Evolutionary conservation across 768 basidiomycete genomes (phyloP).

Genomic region (Hericium rajendrae): DNA sequence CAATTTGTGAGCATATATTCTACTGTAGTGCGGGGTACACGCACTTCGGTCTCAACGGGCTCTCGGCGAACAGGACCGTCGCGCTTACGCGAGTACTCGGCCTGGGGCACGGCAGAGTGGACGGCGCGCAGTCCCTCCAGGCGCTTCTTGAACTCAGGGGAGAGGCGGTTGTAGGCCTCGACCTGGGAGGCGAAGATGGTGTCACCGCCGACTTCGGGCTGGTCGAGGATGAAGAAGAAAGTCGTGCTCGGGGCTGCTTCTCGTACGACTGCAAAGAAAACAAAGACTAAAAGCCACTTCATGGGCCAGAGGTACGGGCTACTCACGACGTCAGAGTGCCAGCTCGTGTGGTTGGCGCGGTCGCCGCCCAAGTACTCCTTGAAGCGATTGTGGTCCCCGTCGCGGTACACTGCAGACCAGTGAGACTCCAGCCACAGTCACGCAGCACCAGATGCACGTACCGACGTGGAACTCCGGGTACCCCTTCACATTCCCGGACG

Average conservation of each 20-base stretch:
- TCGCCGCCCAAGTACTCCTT: slow-evolving; percentile 33
- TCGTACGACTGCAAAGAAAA: slow-evolving; percentile 39
- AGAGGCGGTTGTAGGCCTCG: slow-evolving; percentile 51
- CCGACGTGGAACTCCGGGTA: slow-evolving; percentile 53
- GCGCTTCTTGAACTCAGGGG: slow-evolving; percentile 44
- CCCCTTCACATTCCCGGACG: slow-evolving; percentile 42
- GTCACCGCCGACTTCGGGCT: slow-evolving; percentile 37
- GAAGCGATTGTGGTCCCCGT: slow-evolving; percentile 33
- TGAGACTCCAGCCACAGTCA: neutral
- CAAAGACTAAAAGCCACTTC: neutral
- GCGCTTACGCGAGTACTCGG: slow-evolving; percentile 8
- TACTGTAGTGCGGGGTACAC: slow-evolving; percentile 42
- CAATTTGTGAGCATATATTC: slow-evolving; percentile 34
- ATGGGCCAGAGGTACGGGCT: neutral
- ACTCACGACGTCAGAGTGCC: slow-evolving; percentile 49
- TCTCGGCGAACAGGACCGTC: slow-evolving; percentile 8
- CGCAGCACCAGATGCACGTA: slow-evolving; percentile 16
- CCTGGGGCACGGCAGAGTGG: slow-evolving; percentile 44
- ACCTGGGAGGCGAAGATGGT: slow-evolving; percentile 26
- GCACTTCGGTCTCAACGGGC: slow-evolving; percentile 28
- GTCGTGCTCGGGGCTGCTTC: slow-evolving; percentile 53
- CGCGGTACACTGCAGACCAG: slow-evolving; percentile 28
- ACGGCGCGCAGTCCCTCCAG: slow-evolving; percentile 49
- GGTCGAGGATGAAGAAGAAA: slow-evolving; percentile 47
- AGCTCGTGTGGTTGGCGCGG: slow-evolving; percentile 32